phyloP scores from a whole-genome alignment of 139 green algal genomes.

The Closterium sp. region DNA sequence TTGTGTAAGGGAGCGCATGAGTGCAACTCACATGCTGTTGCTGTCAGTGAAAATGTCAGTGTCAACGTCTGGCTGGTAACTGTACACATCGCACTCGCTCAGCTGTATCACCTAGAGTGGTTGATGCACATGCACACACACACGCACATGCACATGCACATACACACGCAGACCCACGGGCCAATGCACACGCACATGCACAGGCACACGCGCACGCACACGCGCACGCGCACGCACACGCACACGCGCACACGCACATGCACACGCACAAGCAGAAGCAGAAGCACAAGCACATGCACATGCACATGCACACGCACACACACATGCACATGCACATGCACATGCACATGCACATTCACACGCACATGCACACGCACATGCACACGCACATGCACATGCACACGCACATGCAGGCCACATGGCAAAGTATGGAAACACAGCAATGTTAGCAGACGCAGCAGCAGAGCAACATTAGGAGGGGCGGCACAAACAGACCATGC shows the following conservation, averaged over 20 bases:
- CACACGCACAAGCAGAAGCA: background rate
- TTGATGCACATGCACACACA: background rate
- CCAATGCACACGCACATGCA: background rate
- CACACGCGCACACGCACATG: background rate
- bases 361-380: background rate
- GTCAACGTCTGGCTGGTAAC: constrained; percentile 52
- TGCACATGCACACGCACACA: background rate
- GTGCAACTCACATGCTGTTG: constrained; percentile 48
- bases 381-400: background rate
- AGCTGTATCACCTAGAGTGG: constrained; percentile 74
- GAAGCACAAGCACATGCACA: background rate
- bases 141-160: background rate
- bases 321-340: background rate
- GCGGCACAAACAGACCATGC: too few relatives aligned
- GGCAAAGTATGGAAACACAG: too few relatives aligned
- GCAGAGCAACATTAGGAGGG: too few relatives aligned
- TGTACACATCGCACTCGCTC: constrained; percentile 92
- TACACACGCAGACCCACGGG: too few relatives aligned
- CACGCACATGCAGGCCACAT: too few relatives aligned
- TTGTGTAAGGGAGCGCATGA: too few relatives aligned
- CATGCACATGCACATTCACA: background rate
- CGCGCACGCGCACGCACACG: background rate
- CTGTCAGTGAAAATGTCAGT: constrained; percentile 52
- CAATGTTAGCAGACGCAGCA: too few relatives aligned
- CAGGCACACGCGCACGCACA: background rate